Evolutionary conservation across 257 asterid genomes (phyloP).

Genomic region (Lithospermum erythrorhizon): DNA sequence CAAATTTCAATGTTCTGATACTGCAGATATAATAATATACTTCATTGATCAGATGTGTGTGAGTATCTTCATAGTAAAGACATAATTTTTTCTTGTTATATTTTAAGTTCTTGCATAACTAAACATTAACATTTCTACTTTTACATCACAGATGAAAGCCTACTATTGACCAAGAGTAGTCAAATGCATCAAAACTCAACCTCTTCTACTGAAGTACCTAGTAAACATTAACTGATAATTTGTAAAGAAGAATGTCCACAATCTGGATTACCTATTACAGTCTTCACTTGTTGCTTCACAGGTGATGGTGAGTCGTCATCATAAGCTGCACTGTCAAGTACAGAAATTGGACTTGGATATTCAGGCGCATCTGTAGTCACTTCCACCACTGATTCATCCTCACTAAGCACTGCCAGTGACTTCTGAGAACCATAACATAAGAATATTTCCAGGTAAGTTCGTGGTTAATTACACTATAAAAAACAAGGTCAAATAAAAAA

Average conservation of each 20-base stretch:
- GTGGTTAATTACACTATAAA: background rate
- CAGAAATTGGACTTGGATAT: slow-evolving; percentile 82
- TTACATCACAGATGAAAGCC: background rate
- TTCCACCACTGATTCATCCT: slow-evolving; percentile 39
- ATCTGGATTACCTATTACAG: slow-evolving; percentile 40
- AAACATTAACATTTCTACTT: background rate
- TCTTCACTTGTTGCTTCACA: slow-evolving; percentile 33
- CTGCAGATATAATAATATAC: background rate
- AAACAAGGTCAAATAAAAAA: slow-evolving; percentile 8
- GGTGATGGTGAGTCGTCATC: slow-evolving; percentile 58
- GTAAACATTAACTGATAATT: background rate
- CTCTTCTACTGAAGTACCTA: background rate
- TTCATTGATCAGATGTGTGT: too few species aligned
- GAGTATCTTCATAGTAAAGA: too few species aligned
- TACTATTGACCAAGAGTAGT: too few species aligned
- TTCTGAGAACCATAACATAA: slow-evolving; percentile 37
- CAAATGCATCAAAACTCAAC: background rate
- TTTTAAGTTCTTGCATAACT: background rate
- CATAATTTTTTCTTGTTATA: too few species aligned
- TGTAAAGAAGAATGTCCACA: background rate
- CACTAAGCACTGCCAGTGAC: slow-evolving; percentile 24
- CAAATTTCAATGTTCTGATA: background rate
- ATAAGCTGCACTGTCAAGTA: slow-evolving; percentile 46
- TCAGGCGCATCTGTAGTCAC: slow-evolving; percentile 39
- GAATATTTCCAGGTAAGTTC: slow-evolving; percentile 8